These are phyloP conservation scores for Fusarium sp. DNA, from an alignment of 2,329 filamentous ascomycete genomes.

Conservation along the genomic window DNA sequence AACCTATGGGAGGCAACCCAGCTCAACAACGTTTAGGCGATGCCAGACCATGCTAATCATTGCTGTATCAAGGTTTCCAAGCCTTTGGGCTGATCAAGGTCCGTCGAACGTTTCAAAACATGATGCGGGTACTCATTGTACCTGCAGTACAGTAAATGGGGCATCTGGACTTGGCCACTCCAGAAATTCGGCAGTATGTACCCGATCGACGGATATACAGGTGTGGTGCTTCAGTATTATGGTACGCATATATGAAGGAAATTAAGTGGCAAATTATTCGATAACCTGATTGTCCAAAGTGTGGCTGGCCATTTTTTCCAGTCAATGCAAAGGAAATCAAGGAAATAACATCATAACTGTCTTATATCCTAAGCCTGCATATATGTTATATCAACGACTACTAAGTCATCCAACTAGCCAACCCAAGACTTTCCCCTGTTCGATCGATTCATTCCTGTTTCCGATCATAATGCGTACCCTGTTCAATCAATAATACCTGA, in stretches of 20 bases:
- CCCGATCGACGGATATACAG: not conserved
- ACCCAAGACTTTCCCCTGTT: not conserved
- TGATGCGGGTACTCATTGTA: conserved; percentile 4
- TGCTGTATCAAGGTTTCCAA: not conserved
- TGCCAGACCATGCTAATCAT: not conserved
- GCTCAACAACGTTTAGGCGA: not conserved
- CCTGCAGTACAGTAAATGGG: conserved; percentile 12
- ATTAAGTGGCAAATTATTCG: not conserved
- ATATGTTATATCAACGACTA: not conserved
- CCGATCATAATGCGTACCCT: not conserved
- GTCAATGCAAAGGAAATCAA: not conserved
- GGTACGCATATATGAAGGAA: not conserved
- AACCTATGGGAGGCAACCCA: not conserved
- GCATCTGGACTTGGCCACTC: not conserved
- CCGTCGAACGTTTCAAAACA: conserved; percentile 1
- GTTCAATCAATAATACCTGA: not conserved
- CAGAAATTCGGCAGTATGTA: not conserved
- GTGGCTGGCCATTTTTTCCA: too few species aligned
- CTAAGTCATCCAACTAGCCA: not conserved
- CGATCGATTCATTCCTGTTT: not conserved
- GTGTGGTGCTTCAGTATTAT: not conserved
- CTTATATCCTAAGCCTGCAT: too few species aligned
- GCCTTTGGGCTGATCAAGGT: not conserved
- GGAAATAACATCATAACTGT: not conserved
- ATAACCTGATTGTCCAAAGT: not conserved